Evolutionary conservation across 306 rosid genomes (phyloP).

Genomic region (Canavalia gladiata): DNA sequence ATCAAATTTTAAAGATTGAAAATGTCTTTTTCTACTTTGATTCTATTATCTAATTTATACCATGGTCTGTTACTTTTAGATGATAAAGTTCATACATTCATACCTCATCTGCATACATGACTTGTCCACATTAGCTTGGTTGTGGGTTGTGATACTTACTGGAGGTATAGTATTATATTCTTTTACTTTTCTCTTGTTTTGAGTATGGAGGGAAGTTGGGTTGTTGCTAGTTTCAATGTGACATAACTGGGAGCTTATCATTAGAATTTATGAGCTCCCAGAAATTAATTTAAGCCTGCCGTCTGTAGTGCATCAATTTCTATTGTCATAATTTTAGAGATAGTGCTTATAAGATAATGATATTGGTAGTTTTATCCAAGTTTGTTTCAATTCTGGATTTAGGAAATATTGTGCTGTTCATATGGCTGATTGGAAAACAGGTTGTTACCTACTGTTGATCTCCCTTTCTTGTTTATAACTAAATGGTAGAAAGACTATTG

Average conservation of each 20-base stretch:
- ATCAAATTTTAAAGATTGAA: constrained; percentile 34
- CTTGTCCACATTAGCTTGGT: background rate
- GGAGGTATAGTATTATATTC: background rate
- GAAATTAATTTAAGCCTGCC: constrained; percentile 6
- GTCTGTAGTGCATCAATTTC: constrained; percentile 17
- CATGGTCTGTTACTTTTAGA: background rate
- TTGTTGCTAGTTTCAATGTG: constrained; percentile 21
- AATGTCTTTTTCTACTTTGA: constrained; percentile 7
- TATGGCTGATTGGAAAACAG: constrained; percentile 24
- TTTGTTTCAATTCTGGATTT: constrained; percentile 28
- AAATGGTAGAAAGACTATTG: constrained; percentile 9
- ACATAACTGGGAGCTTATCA: background rate
- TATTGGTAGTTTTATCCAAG: constrained; percentile 9
- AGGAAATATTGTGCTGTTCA: constrained; percentile 37
- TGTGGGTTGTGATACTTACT: constrained; percentile 11
- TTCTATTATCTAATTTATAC: background rate
- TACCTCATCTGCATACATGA: background rate
- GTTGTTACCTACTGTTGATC: constrained; percentile 5
- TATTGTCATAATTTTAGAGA: background rate
- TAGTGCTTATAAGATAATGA: constrained; percentile 21
- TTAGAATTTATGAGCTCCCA: constrained; percentile 10
- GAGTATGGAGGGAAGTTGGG: constrained; percentile 6
- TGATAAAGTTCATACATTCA: background rate
- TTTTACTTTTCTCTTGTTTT: constrained; percentile 38
- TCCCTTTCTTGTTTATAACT: constrained; percentile 22